Percentiles rank a stretch among this genome's conserved stretches.
Conservation (phyloP, 2,329 filamentous ascomycete species). For the Colletotrichum godetiae region DNA sequence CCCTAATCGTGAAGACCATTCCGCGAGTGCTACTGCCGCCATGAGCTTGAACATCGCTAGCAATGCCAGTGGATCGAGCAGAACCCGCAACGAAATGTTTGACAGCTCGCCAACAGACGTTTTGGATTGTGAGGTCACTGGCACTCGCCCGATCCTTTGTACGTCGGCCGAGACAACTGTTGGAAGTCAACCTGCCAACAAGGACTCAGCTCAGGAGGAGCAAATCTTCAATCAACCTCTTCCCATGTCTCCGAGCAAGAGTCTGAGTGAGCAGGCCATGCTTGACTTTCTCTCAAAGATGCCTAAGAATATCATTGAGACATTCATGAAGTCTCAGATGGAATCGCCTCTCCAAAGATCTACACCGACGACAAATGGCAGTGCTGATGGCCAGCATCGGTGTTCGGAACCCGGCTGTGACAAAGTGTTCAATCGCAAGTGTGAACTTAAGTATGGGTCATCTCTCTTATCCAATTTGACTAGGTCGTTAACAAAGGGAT, state of each 20-base stretch:
- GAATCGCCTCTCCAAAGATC: constrained; percentile 35
- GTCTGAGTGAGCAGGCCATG: constrained; percentile 6
- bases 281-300: constrained; percentile 41
- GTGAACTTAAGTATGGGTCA: constrained; percentile 66
- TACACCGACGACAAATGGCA: not conserved
- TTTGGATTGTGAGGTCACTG: not conserved
- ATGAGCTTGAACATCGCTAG: not conserved
- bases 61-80: not conserved
- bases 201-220: not conserved
- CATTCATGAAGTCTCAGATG: constrained; percentile 40
- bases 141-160: not conserved
- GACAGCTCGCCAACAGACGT: not conserved
- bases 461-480: not conserved
- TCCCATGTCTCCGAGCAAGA: not conserved
- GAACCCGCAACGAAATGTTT: not conserved
- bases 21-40: not conserved
- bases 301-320: constrained; percentile 47
- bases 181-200: not conserved
- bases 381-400: constrained; percentile 5
- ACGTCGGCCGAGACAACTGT: not conserved
- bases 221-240: not conserved
- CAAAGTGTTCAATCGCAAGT: constrained; percentile 61
- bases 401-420: constrained; percentile 46
- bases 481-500: constrained; percentile 37
- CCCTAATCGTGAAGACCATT: not conserved